Evolutionary conservation across 805 yeast species (phyloP).

Genomic region (Maudiozyma turicensis): DNA sequence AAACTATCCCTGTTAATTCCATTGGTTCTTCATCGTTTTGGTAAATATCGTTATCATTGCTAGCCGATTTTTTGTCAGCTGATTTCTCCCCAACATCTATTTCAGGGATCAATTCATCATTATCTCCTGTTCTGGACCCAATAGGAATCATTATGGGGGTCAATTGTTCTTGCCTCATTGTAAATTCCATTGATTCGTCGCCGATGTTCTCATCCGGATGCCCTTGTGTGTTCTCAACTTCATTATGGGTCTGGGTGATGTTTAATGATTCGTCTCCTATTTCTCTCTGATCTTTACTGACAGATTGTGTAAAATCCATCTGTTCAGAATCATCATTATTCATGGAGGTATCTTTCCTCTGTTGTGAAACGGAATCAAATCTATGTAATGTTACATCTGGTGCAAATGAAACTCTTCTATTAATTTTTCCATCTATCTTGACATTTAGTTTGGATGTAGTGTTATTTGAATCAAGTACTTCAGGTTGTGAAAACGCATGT

Average conservation of each 20-base stretch:
- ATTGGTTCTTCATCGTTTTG: constrained; percentile 4
- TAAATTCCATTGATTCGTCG: background rate
- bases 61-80: background rate
- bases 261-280: background rate
- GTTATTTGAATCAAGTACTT: background rate
- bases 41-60: background rate
- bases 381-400: constrained; percentile 63
- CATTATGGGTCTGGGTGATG: background rate
- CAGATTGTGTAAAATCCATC: constrained; percentile 7
- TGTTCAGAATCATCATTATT: background rate
- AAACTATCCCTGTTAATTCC: constrained; percentile 1
- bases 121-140: background rate
- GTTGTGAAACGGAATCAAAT: constrained; percentile 33
- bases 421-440: constrained; percentile 5
- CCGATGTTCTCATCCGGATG: background rate
- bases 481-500: constrained; percentile 2
- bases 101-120: background rate
- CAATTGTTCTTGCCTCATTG: background rate
- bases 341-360: background rate
- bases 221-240: background rate
- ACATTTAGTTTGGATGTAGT: background rate
- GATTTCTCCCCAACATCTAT: background rate
- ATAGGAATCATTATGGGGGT: background rate
- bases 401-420: constrained; percentile 65
- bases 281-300: background rate